Conservation (phyloP, 163 green algal species). For the Scenedesmus sp. region DNA sequence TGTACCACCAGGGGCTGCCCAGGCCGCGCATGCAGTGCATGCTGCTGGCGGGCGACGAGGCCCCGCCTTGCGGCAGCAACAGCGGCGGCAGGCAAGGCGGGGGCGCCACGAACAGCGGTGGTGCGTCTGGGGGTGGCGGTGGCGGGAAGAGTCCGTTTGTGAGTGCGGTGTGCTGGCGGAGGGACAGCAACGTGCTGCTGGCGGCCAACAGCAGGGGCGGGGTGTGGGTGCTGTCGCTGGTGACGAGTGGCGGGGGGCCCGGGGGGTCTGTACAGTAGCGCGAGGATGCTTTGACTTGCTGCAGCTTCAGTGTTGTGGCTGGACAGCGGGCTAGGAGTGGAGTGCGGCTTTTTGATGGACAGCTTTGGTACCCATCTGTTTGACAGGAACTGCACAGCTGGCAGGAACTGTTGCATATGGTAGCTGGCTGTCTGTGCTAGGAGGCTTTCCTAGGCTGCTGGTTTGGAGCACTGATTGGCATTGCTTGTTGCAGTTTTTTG, state of each 20-base stretch:
- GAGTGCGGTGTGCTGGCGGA: conserved; percentile 76
- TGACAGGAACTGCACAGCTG: no score
- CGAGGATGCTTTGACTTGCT: no score
- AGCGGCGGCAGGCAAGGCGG: conserved; percentile 58
- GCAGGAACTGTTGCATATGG: no score
- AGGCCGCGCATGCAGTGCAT: conserved; percentile 63
- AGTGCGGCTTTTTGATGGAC: no score
- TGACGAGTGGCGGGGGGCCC: neutral
- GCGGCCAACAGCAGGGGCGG: conserved; percentile 81
- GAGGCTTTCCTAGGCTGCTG: no score
- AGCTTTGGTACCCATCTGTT: no score
- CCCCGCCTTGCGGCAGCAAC: neutral
- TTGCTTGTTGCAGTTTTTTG: no score
- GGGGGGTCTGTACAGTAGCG: neutral
- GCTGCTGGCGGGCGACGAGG: neutral
- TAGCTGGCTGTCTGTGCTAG: no score
- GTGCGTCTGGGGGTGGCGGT: neutral
- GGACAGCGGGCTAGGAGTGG: no score
- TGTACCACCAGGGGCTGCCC: conserved; percentile 72
- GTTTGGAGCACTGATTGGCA: no score
- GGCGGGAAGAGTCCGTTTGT: conserved; percentile 77
- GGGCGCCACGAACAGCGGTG: conserved; percentile 7
- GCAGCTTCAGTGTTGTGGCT: no score
- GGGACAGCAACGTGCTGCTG: conserved; percentile 69
- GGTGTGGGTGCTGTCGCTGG: conserved; percentile 59